Evolutionary conservation across 805 yeast species (phyloP).

Genomic region (Starmerella stellata): DNA sequence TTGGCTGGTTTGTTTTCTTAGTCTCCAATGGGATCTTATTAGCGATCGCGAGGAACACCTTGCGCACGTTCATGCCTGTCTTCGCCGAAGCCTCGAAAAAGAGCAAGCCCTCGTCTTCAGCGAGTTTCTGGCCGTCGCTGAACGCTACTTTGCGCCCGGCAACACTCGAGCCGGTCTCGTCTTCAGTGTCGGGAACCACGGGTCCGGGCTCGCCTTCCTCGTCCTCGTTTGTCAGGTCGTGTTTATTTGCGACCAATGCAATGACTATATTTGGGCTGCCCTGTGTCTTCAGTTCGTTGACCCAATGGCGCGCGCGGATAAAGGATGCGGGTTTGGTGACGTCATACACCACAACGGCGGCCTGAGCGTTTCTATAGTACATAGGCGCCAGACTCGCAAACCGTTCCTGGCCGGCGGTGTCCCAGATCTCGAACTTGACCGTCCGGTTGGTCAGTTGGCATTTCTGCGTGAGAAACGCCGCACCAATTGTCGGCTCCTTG

Average conservation of each 20-base stretch:
- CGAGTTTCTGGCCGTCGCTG: constrained; percentile 73
- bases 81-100: constrained; percentile 94
- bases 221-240: constrained; percentile 46
- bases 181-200: constrained; percentile 18
- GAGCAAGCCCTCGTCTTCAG: constrained; percentile 76
- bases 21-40: constrained; percentile 53
- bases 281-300: constrained; percentile 84
- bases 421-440: constrained; percentile 48
- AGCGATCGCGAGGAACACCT: constrained; percentile 80
- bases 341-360: constrained; percentile 90
- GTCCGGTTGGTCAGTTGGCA: constrained; percentile 73
- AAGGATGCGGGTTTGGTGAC: constrained; percentile 88
- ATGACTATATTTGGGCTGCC: constrained; percentile 82
- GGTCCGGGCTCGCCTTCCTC: constrained; percentile 18
- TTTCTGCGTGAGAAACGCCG: constrained; percentile 88
- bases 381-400: constrained; percentile 92
- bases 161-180: background rate
- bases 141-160: constrained; percentile 53
- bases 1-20: constrained; percentile 16
- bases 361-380: constrained; percentile 95
- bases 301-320: constrained; percentile 96
- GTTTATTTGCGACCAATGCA: constrained; percentile 86
- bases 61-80: constrained; percentile 72
- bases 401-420: constrained; percentile 95
- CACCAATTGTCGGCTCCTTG: constrained; percentile 96